A percentile compares a stretch with the other conserved stretches of the same genome.
Evolutionary conservation across 2,329 filamentous ascomycete species (phyloP).

Genomic region (Penicillium sp.): DNA sequence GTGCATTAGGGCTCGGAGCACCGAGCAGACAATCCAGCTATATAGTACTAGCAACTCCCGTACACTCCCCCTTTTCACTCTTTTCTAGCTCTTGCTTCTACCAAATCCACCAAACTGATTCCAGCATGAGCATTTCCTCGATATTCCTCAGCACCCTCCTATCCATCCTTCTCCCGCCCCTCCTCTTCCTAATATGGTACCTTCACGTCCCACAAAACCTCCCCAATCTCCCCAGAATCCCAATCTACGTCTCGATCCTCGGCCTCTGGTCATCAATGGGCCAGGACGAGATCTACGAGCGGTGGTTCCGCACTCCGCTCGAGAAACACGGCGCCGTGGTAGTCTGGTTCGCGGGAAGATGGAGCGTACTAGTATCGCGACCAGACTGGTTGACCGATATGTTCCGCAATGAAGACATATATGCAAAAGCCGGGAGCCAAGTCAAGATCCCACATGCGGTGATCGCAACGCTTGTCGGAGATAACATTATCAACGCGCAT

Average conservation of each 20-base stretch:
- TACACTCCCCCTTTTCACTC: not conserved
- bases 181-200: constrained; percentile 23
- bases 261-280: constrained; percentile 29
- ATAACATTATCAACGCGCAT: constrained; percentile 44
- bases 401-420: constrained; percentile 33
- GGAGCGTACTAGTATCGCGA: constrained; percentile 50
- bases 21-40: not conserved
- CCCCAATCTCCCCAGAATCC: constrained; percentile 24
- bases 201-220: constrained; percentile 22
- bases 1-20: not conserved
- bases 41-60: not conserved
- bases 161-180: constrained; percentile 5
- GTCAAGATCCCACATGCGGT: constrained; percentile 44
- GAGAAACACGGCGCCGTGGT: constrained; percentile 46
- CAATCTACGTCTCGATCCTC: constrained; percentile 28
- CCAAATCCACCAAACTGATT: not conserved
- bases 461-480: constrained; percentile 40
- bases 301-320: constrained; percentile 24
- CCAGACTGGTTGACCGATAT: constrained; percentile 47
- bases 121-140: not conserved
- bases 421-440: constrained; percentile 44
- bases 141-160: not conserved
- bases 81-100: not conserved
- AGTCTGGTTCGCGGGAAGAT: constrained; percentile 51
- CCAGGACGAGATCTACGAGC: constrained; percentile 26